Conservation (phyloP, 1,139 yeast genomes). For the Candida sp. region DNA sequence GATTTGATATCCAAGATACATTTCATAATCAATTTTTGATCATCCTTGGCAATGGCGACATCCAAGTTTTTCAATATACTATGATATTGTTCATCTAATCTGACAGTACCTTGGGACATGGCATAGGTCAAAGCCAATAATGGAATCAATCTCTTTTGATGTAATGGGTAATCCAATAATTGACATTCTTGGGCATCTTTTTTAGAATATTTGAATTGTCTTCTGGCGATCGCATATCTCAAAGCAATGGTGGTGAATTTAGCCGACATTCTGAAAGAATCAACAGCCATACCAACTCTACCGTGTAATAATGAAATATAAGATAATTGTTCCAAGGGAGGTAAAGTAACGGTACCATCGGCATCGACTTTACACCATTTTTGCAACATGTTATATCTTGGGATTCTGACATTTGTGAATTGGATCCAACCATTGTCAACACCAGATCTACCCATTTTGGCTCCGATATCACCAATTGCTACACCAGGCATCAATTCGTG, state of each 20-base stretch:
- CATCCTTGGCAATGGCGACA: constrained; percentile 32
- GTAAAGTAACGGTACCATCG: constrained; percentile 39
- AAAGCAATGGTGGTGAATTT: constrained; percentile 42
- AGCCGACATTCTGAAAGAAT: constrained; percentile 41
- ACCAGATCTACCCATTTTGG: constrained; percentile 50
- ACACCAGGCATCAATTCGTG: constrained; percentile 44
- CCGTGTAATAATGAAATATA: constrained; percentile 46
- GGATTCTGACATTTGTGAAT: constrained; percentile 42
- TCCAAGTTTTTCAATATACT: constrained; percentile 29
- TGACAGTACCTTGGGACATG: constrained; percentile 37
- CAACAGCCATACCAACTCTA: constrained; percentile 43
- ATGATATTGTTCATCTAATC: constrained; percentile 29
- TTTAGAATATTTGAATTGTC: constrained; percentile 36
- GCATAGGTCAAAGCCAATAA: constrained; percentile 43
- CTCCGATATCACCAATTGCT: constrained; percentile 45
- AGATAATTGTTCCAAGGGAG: constrained; percentile 46
- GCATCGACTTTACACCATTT: constrained; percentile 42
- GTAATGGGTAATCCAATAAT: constrained; percentile 46
- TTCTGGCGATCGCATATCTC: constrained; percentile 44
- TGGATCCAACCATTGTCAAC: constrained; percentile 52
- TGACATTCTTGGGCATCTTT: constrained; percentile 33
- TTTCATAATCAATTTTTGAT: constrained; percentile 31
- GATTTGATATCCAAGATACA: constrained; percentile 42
- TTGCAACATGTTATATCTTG: constrained; percentile 47
- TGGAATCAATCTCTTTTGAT: constrained; percentile 44